These are phyloP conservation scores for Nothophoma quercina DNA, from an alignment of 2,329 filamentous ascomycete genomes.

Conservation along the genomic window DNA sequence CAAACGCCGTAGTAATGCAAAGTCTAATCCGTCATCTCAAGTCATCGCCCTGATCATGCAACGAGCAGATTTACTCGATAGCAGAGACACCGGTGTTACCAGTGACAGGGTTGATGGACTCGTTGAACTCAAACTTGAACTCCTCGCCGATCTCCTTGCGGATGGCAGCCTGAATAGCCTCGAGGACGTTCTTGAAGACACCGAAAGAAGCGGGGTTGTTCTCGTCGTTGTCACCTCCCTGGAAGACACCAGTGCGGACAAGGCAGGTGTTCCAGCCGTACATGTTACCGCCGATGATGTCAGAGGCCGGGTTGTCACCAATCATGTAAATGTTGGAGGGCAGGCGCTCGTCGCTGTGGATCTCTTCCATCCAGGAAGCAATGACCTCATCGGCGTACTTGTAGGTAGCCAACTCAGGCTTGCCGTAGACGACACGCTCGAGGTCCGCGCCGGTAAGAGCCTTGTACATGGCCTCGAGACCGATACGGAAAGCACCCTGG, in stretches of 20 bases:
- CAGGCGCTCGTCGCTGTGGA: conserved; percentile 75
- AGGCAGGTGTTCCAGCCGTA: conserved; percentile 84
- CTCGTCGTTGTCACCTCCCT: conserved; percentile 77
- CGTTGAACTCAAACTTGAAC: conserved; percentile 77
- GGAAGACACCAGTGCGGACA: conserved; percentile 79
- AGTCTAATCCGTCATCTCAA: background rate
- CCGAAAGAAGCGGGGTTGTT: conserved; percentile 80
- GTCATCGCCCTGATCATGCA: background rate
- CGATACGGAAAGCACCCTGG: conserved; percentile 78
- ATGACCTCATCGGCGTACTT: conserved; percentile 80
- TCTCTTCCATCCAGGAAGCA: conserved; percentile 75
- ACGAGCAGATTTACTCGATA: conserved; percentile 56
- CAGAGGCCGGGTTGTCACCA: conserved; percentile 76
- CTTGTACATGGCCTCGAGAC: conserved; percentile 77
- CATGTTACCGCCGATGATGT: conserved; percentile 80
- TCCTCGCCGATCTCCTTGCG: conserved; percentile 75
- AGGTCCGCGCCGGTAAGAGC: conserved; percentile 73
- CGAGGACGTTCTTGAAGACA: conserved; percentile 76
- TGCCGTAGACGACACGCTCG: conserved; percentile 78
- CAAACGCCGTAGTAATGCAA: conserved; percentile 18
- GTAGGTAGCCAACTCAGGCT: conserved; percentile 78
- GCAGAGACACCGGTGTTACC: conserved; percentile 62
- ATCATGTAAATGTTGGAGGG: conserved; percentile 79
- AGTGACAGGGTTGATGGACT: conserved; percentile 72
- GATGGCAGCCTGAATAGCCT: conserved; percentile 73